phyloP scores from a whole-genome alignment of 2,329 filamentous ascomycete species.

The Nigrospora osmanthi region DNA sequence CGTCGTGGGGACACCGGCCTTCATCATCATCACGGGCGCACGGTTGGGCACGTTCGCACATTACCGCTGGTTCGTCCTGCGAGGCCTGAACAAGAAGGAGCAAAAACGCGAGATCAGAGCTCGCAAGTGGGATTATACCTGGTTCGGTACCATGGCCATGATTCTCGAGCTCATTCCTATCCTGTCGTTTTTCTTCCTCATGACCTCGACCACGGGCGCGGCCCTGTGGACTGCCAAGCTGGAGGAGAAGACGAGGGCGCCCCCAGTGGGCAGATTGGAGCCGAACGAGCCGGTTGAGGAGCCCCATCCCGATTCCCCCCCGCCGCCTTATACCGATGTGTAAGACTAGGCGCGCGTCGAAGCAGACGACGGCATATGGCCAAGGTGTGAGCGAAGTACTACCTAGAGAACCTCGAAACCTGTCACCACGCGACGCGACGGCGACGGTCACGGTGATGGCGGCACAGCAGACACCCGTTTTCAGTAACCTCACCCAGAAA shows the following conservation, averaged over 20 bases:
- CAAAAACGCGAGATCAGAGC: constrained; percentile 60
- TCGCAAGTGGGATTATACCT: constrained; percentile 76
- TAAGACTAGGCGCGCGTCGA: no score
- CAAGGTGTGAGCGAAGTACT: no score
- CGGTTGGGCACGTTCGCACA: constrained; percentile 83
- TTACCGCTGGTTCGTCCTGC: constrained; percentile 81
- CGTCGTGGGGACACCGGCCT: constrained; percentile 73
- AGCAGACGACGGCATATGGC: no score
- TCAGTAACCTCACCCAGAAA: no score
- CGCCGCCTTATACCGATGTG: constrained; percentile 26
- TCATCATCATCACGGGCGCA: constrained; percentile 81
- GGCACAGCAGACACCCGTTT: no score
- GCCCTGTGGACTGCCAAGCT: constrained; percentile 80
- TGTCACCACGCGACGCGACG: no score
- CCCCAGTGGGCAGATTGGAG: constrained; percentile 2
- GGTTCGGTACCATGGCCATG: constrained; percentile 85
- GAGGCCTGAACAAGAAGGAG: constrained; percentile 66
- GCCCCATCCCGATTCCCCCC: constrained; percentile 21
- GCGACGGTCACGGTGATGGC: no score
- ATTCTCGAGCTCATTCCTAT: constrained; percentile 81
- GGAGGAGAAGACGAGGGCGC: constrained; percentile 46
- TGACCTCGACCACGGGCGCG: constrained; percentile 78
- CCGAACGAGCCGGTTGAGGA: constrained; percentile 5
- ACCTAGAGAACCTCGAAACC: no score
- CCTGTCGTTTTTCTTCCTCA: constrained; percentile 86